These are phyloP conservation scores for Cucurbita moschata DNA, from an alignment of 306 rosid species.

Conservation along the genomic window DNA sequence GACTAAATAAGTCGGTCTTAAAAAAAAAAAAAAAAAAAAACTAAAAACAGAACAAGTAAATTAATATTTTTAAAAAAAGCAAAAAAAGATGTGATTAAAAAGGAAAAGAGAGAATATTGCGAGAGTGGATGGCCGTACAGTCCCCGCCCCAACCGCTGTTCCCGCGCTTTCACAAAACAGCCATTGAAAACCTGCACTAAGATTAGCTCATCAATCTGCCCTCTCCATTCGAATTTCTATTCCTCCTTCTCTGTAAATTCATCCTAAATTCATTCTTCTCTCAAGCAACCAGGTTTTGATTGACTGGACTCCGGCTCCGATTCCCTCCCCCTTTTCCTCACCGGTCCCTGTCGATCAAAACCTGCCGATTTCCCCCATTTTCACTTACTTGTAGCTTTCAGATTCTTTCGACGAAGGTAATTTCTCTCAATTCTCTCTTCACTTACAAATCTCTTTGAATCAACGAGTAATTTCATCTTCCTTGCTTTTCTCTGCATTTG, in stretches of 20 bases:
- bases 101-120: background rate
- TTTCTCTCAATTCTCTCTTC: background rate
- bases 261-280: constrained; percentile 12
- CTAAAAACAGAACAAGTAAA: too few species aligned
- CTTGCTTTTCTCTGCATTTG: background rate
- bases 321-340: constrained; percentile 6
- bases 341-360: constrained; percentile 18
- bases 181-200: background rate
- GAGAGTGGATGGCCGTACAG: background rate
- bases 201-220: constrained; percentile 16
- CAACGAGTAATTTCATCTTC: background rate
- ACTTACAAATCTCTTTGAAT: background rate
- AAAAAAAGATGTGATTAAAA: background rate
- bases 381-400: background rate
- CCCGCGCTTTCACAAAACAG: constrained; percentile 33
- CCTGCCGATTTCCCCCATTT: constrained; percentile 1
- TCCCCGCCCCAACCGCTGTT: constrained; percentile 23
- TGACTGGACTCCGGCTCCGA: constrained; percentile 26
- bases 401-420: background rate
- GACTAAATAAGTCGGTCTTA: background rate
- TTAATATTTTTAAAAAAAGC: too few species aligned
- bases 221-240: constrained; percentile 15
- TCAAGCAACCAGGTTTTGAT: constrained; percentile 28
- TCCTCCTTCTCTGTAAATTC: constrained; percentile 10
- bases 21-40: background rate